Evolutionary conservation across 2,329 filamentous ascomycete genomes (phyloP).

Genomic region (Xylogone sp.): DNA sequence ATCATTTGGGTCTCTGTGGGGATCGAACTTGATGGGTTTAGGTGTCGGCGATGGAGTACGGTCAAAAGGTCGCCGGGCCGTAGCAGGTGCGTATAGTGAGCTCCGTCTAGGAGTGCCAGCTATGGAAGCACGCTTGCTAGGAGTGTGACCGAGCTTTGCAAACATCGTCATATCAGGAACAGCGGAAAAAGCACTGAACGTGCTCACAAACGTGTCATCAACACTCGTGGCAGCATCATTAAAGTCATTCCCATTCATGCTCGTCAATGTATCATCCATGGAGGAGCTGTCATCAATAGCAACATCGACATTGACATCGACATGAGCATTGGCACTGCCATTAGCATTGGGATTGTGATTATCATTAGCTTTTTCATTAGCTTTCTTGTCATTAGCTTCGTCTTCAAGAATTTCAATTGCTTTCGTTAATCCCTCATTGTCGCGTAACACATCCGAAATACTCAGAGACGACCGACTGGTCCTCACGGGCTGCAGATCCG

Average conservation of each 20-base stretch:
- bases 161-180: constrained; percentile 85
- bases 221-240: constrained; percentile 29
- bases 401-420: constrained; percentile 63
- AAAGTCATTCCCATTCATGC: constrained; percentile 27
- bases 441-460: constrained; percentile 49
- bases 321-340: too few species aligned
- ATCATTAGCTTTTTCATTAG: too few species aligned
- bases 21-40: constrained; percentile 27
- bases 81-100: constrained; percentile 24
- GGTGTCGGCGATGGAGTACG: constrained; percentile 35
- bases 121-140: constrained; percentile 45
- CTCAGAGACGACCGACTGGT: constrained; percentile 17
- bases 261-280: constrained; percentile 22
- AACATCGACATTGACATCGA: too few species aligned
- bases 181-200: constrained; percentile 80
- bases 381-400: constrained; percentile 24
- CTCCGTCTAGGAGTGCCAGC: constrained; percentile 32
- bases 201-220: constrained; percentile 30
- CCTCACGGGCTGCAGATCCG: constrained; percentile 15
- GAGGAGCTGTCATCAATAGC: constrained; percentile 21
- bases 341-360: too few species aligned
- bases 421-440: constrained; percentile 53
- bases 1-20: constrained; percentile 37
- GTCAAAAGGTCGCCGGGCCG: constrained; percentile 19
- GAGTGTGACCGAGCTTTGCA: constrained; percentile 66